phyloP scores from a whole-genome alignment of 495 filamentous ascomycete species.

The Podospora appendiculata region DNA sequence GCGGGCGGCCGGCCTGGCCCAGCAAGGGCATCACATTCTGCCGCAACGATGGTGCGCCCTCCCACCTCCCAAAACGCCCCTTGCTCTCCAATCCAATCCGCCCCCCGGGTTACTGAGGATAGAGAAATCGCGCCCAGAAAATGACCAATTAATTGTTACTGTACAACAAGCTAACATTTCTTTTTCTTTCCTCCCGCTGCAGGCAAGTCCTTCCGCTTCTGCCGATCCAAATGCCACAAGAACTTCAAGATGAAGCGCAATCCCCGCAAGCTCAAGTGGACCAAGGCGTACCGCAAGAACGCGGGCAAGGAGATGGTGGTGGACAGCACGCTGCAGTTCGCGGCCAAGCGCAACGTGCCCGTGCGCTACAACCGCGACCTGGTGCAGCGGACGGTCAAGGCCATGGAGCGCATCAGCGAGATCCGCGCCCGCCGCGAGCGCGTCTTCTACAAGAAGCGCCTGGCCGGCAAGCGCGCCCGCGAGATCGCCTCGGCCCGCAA shows the following conservation, averaged over 20 bases:
- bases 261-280: slow-evolving; percentile 76
- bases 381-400: slow-evolving; percentile 75
- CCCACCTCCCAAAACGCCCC: background rate
- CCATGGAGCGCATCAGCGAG: slow-evolving; percentile 87
- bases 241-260: slow-evolving; percentile 99
- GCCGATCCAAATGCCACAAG: slow-evolving; percentile 88
- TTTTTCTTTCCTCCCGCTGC: background rate
- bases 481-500: slow-evolving; percentile 72
- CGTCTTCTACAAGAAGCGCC: slow-evolving; percentile 83
- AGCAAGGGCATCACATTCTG: slow-evolving; percentile 74
- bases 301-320: slow-evolving; percentile 88
- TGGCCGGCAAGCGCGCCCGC: slow-evolving; percentile 80
- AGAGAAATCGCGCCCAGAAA: background rate
- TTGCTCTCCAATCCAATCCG: too few species aligned
- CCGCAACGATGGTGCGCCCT: slow-evolving; percentile 59
- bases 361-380: slow-evolving; percentile 91
- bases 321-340: slow-evolving; percentile 88
- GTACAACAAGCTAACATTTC: background rate
- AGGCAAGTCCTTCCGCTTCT: slow-evolving; percentile 65
- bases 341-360: slow-evolving; percentile 86
- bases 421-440: slow-evolving; percentile 77
- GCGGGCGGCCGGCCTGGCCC: slow-evolving; percentile 75
- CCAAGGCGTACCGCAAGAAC: slow-evolving; percentile 71
- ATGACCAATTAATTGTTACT: background rate
- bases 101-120: too few species aligned